These are phyloP conservation scores for Juncus inflexus DNA, from an alignment of 176 grass and related monocot species.

Conservation along the genomic window DNA sequence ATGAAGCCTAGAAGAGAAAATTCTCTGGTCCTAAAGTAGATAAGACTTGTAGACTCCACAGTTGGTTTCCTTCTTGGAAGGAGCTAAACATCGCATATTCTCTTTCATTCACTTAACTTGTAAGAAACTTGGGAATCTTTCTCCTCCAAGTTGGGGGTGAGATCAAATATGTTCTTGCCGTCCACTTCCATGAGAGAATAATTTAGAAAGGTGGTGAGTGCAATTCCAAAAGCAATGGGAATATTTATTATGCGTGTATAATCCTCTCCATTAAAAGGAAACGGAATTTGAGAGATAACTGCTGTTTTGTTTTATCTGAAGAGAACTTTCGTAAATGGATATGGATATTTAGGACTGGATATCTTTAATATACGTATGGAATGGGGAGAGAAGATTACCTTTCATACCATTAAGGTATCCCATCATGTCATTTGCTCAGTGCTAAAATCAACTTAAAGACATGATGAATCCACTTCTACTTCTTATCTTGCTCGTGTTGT, in stretches of 20 bases:
- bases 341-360: not conserved
- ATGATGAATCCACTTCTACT: too few species aligned
- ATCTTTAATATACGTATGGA: not conserved
- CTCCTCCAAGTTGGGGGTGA: constrained; percentile 12
- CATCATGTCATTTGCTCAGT: too few species aligned
- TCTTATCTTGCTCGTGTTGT: too few species aligned
- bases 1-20: too few species aligned
- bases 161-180: constrained; percentile 3
- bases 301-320: too few species aligned
- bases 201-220: not conserved
- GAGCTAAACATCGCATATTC: constrained; percentile 16
- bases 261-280: too few species aligned
- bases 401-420: too few species aligned
- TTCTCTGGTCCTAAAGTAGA: too few species aligned
- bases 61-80: not conserved
- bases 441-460: too few species aligned
- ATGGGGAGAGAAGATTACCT: not conserved
- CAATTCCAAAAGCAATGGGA: not conserved
- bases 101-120: not conserved
- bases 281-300: too few species aligned
- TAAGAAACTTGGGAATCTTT: constrained; percentile 14
- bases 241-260: not conserved
- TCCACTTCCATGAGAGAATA: constrained; percentile 1
- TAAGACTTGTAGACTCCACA: too few species aligned
- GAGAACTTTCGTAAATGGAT: too few species aligned